Base-by-base conservation (phyloP, 2,329 filamentous ascomycete species). In the Cordyceps javanica region DNA sequence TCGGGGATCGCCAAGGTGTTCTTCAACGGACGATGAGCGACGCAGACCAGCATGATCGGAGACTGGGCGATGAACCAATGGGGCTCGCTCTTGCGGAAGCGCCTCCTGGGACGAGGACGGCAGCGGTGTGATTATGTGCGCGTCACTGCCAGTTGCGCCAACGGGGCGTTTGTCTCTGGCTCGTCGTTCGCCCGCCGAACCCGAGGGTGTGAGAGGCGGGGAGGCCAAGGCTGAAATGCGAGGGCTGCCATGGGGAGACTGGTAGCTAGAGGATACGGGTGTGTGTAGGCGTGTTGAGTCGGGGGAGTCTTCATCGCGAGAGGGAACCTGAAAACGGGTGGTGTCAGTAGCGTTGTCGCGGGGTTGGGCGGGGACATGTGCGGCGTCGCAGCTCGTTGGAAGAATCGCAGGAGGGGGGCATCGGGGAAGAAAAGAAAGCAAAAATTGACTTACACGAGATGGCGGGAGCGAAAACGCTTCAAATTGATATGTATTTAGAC, bases 391-490 rank as follows among this genome's bases (percentile, higher is more conserved):
- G 23, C 7, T 3, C 9, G 38, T 30, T 41, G 13, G 13, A 8
- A 7, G n/a, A 44, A 30, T 42, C 3, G 19, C 38, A 32, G 28
- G 6, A 46, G 26, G 13, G 6, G 55, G 26, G 13, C 32, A 11
- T 26, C 23, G 58, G 51, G 55, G 50, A 55, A 30, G n/a, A 28
- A 9, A 19, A 14, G 14, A 26, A 58, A 57, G 52, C 58, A 51
- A 42, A 57, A 68, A 60, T 59, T 25, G 38, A 82, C 88, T 73
- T 85, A 93, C 90, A 74, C 90, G 83, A 46, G 90, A 93, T 32
- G 83, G 81, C 38, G 94, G 93, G 54, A 97, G 79, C 36, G 94
- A 97, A 62, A 96, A 86, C 34, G 93, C 88, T 70, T 97, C 92
- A 68, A 92, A 97, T 44, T 88, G 86, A 73, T 91, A 96, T 69